Conservation (phyloP, 1,139 yeast species). For the Arxiozyma heterogenica region DNA sequence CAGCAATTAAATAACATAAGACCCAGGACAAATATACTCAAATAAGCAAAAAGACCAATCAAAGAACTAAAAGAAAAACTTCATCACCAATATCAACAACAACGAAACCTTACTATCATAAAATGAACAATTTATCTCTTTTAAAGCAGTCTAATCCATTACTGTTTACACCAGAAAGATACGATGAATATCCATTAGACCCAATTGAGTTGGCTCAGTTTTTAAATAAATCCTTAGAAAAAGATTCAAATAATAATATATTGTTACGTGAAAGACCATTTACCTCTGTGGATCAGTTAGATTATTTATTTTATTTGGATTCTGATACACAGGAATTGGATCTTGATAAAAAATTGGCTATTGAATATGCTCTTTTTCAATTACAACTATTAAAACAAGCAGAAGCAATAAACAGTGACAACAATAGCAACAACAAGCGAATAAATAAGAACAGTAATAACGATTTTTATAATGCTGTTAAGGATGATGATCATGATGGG, state of each 20-base stretch:
- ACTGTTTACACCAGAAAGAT: conserved; percentile 18
- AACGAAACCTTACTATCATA: not conserved
- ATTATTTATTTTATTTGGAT: conserved; percentile 16
- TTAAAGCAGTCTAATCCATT: conserved; percentile 22
- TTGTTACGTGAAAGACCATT: conserved; percentile 7
- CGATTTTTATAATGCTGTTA: not conserved
- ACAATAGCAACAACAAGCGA: not conserved
- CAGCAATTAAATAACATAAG: too few species aligned
- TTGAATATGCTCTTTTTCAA: conserved; percentile 25
- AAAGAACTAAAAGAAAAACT: not conserved
- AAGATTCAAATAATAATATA: conserved; percentile 2
- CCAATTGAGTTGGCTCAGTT: conserved; percentile 23
- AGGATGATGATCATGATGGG: not conserved
- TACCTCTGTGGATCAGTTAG: conserved; percentile 20
- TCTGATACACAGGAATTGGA: conserved; percentile 17
- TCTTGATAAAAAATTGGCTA: conserved; percentile 21
- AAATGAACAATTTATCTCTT: conserved; percentile 10
- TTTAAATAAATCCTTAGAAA: conserved; percentile 12
- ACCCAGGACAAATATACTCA: too few species aligned
- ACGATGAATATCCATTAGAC: conserved; percentile 24
- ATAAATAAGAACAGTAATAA: not conserved
- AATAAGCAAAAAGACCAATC: too few species aligned
- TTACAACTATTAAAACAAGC: conserved; percentile 11
- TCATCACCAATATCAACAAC: not conserved
- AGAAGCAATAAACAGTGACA: not conserved